phyloP scores from a whole-genome alignment of 768 basidiomycete species.

The Boletus reticulatus region DNA sequence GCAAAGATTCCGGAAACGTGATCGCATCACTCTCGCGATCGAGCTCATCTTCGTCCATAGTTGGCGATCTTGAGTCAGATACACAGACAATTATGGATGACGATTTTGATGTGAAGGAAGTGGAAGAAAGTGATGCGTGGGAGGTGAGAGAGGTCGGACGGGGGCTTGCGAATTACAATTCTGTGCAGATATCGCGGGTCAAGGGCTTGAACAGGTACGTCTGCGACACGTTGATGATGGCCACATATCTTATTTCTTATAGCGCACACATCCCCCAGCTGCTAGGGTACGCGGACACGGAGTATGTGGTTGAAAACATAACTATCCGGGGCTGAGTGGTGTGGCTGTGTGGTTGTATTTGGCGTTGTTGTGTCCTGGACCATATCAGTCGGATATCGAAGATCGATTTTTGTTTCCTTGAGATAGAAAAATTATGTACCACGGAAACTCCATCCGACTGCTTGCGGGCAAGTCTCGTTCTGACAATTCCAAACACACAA shows the following conservation, averaged over 20 bases:
- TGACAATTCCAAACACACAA: background rate
- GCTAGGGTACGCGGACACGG: slow-evolving; percentile 92
- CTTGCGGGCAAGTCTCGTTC: slow-evolving; percentile 55
- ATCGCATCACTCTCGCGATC: slow-evolving; percentile 41
- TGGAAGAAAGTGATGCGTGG: slow-evolving; percentile 48
- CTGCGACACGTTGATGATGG: background rate
- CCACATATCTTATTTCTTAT: slow-evolving; percentile 2
- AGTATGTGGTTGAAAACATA: slow-evolving; percentile 96
- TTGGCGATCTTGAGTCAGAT: slow-evolving; percentile 25
- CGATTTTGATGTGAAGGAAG: slow-evolving; percentile 29
- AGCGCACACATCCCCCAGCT: slow-evolving; percentile 80
- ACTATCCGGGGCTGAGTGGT: slow-evolving; percentile 52
- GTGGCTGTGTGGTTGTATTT: slow-evolving; percentile 49
- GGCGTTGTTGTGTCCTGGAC: slow-evolving; percentile 14
- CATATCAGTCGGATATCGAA: slow-evolving; percentile 4
- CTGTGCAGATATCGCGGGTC: slow-evolving; percentile 82
- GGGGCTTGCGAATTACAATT: slow-evolving; percentile 95
- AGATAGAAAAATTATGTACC: slow-evolving; percentile 61
- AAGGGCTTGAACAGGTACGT: slow-evolving; percentile 89
- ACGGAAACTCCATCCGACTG: slow-evolving; percentile 78
- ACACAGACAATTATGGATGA: slow-evolving; percentile 30
- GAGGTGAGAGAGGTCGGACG: slow-evolving; percentile 90
- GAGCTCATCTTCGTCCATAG: slow-evolving; percentile 34
- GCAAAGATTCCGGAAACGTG: slow-evolving; percentile 13
- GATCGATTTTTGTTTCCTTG: slow-evolving; percentile 7